A percentile compares a stretch with the other conserved stretches of the same genome.
phyloP scores from a whole-genome alignment of 164 flowering plant species.

The Paratinospora sagittata region DNA sequence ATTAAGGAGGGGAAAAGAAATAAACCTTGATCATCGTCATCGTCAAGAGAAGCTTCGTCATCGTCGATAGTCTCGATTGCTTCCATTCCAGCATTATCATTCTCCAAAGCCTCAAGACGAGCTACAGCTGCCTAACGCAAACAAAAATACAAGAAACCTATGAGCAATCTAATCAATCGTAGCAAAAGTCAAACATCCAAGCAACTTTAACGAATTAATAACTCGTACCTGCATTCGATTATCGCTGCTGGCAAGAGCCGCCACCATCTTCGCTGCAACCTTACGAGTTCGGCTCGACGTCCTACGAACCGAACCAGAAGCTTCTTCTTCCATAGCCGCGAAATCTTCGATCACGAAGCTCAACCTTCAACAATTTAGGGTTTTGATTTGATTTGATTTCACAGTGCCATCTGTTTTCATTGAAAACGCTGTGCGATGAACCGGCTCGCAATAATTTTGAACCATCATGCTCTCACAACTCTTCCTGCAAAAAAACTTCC shows the following conservation, averaged over 20 bases:
- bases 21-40: slow-evolving; percentile 55
- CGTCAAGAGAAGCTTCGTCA: slow-evolving; percentile 80
- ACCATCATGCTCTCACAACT: not conserved
- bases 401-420: not conserved
- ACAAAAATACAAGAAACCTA: not conserved
- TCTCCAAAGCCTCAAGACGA: slow-evolving; percentile 19
- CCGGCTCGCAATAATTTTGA: not conserved
- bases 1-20: not conserved
- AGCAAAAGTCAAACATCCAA: not conserved
- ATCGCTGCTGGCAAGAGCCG: slow-evolving; percentile 80
- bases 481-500: not conserved
- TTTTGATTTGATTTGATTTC: too few species aligned
- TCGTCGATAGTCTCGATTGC: slow-evolving; percentile 48
- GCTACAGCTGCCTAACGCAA: slow-evolving; percentile 11
- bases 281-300: slow-evolving; percentile 68
- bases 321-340: slow-evolving; percentile 27
- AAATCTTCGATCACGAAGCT: not conserved
- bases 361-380: not conserved
- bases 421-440: not conserved
- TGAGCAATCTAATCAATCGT: not conserved
- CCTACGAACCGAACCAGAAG: slow-evolving; percentile 44
- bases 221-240: slow-evolving; percentile 73
- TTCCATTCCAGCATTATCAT: slow-evolving; percentile 41
- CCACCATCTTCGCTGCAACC: slow-evolving; percentile 80
- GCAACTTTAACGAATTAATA: not conserved